These are phyloP conservation scores for Cucumis cinereus DNA, from an alignment of 306 rosid genomes.

Conservation along the genomic window DNA sequence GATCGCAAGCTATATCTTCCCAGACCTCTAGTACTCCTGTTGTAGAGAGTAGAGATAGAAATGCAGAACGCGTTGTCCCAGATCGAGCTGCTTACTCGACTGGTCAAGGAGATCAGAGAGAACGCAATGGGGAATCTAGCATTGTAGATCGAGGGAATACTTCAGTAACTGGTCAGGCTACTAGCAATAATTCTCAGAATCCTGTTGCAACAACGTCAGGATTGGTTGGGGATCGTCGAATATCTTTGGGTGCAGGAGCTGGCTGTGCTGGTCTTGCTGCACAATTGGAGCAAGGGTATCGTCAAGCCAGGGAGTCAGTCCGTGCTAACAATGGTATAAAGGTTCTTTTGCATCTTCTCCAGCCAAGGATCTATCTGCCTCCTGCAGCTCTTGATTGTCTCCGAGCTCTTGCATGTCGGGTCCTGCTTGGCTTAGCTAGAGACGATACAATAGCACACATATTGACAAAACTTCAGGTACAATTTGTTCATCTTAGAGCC, in stretches of 20 bases:
- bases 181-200: conserved; percentile 37
- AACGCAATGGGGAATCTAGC: conserved; percentile 53
- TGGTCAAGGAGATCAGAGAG: conserved; percentile 55
- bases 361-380: conserved; percentile 79
- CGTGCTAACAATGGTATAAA: conserved; percentile 89
- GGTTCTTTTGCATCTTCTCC: conserved; percentile 87
- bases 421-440: conserved; percentile 91
- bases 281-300: conserved; percentile 78
- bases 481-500: neutral
- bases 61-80: conserved; percentile 1
- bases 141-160: conserved; percentile 38
- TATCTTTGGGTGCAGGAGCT: conserved; percentile 85
- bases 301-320: conserved; percentile 88
- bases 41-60: conserved; percentile 61
- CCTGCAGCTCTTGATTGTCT: conserved; percentile 90
- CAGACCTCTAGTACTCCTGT: conserved; percentile 41
- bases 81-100: conserved; percentile 47
- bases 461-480: conserved; percentile 95
- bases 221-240: conserved; percentile 93
- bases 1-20: conserved; percentile 53
- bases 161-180: conserved; percentile 20
- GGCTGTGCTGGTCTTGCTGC: conserved; percentile 96
- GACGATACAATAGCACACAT: conserved; percentile 91
- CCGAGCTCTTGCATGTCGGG: conserved; percentile 94
- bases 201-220: conserved; percentile 57